These are phyloP conservation scores for Coleophoma crateriformis DNA, from an alignment of 2,329 filamentous ascomycete species.

Conservation along the genomic window DNA sequence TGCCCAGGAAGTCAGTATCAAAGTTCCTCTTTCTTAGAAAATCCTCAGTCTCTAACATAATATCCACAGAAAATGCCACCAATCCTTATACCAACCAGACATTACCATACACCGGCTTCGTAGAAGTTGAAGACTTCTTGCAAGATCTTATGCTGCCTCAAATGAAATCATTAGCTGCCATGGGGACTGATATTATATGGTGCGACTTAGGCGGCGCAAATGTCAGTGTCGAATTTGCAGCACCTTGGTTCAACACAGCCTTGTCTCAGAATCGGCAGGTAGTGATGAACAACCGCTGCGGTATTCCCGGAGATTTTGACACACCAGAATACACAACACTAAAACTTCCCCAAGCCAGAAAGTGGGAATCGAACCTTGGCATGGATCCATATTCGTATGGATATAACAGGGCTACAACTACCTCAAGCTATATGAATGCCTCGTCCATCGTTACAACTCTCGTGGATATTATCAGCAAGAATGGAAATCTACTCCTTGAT, in stretches of 20 bases:
- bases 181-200: slow-evolving; percentile 41
- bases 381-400: slow-evolving; percentile 56
- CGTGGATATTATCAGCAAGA: slow-evolving; percentile 46
- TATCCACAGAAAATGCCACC: slow-evolving; percentile 1
- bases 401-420: slow-evolving; percentile 48
- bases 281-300: slow-evolving; percentile 50
- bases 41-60: background rate
- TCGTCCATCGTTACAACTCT: slow-evolving; percentile 38
- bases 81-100: slow-evolving; percentile 32
- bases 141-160: slow-evolving; percentile 36
- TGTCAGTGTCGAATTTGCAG: slow-evolving; percentile 31
- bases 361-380: slow-evolving; percentile 54
- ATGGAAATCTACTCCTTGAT: slow-evolving; percentile 50
- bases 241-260: slow-evolving; percentile 34
- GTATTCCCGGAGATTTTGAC: slow-evolving; percentile 48
- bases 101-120: slow-evolving; percentile 35
- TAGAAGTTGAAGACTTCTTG: slow-evolving; percentile 34
- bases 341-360: slow-evolving; percentile 40
- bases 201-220: slow-evolving; percentile 39
- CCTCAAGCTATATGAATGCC: slow-evolving; percentile 44
- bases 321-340: slow-evolving; percentile 52
- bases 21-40: background rate
- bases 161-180: slow-evolving; percentile 36
- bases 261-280: slow-evolving; percentile 38
- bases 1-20: background rate